A percentile compares a stretch with the other conserved stretches of the same genome.
Conservation (phyloP, 208 protist genomes). For the Acanthamoeba polyphaga region DNA sequence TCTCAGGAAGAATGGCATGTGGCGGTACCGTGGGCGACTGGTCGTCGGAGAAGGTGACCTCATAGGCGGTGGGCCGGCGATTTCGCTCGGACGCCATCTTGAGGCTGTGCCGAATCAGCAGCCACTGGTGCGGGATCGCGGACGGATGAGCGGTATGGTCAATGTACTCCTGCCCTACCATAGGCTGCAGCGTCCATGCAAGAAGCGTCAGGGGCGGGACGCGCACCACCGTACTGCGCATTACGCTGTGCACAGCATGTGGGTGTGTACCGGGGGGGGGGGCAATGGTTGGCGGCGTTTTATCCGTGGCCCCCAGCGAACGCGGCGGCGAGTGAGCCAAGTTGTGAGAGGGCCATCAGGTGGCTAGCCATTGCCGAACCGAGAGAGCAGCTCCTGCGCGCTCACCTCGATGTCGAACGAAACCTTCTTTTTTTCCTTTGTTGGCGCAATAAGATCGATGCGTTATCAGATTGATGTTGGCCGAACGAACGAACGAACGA, state of each 20-base stretch:
- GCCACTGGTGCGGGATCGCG: conserved; percentile 12
- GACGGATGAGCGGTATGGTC: not conserved
- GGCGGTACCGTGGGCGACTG: not conserved
- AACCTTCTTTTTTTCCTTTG: not conserved
- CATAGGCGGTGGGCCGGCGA: not conserved
- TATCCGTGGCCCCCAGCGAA: not conserved
- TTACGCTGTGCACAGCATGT: too few species aligned
- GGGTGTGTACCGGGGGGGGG: too few species aligned
- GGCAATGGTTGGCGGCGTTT: not conserved
- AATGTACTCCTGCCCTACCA: too few species aligned
- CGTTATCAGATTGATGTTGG: too few species aligned
- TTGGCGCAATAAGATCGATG: too few species aligned
- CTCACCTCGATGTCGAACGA: conserved; percentile 52
- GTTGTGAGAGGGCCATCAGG: not conserved
- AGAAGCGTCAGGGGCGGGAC: not conserved
- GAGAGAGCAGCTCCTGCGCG: conserved; percentile 38
- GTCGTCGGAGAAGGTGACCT: conserved; percentile 59
- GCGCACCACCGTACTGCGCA: too few species aligned
- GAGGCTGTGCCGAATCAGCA: conserved; percentile 25
- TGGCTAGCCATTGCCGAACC: conserved; percentile 62
- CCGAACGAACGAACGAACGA: too few species aligned
- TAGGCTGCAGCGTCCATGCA: too few species aligned
- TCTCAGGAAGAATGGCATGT: too few species aligned
- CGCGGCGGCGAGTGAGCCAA: not conserved
- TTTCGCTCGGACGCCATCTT: conserved; percentile 29